Base-by-base conservation (phyloP, 2,329 filamentous ascomycete species). In the Claviceps cyperi region DNA sequence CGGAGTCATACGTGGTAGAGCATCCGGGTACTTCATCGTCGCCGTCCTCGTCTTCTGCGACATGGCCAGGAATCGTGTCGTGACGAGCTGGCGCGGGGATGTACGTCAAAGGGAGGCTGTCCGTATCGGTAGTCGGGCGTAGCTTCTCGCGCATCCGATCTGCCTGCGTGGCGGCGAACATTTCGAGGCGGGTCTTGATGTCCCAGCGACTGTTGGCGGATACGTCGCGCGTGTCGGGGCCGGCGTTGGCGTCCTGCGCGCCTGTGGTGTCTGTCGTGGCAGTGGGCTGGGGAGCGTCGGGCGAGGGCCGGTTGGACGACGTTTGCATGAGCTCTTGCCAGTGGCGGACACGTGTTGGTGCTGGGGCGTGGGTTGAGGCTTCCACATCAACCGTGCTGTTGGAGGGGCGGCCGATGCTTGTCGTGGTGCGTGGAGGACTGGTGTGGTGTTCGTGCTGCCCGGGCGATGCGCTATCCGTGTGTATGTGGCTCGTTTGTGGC, bases 11-110 rank as follows among this genome's bases (percentile, higher is more conserved):
- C 9, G 51, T 48, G 13, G 45, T 47, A 1, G 55, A 46, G 39
- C 48, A 48, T 32, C 49, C 46, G 24, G 45, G 11, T 32, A 46
- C 47, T 35, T 78, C 70, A 51, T 78, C 70, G 51, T 78, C 75
- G 52, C 81, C 77, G 52, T 79, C 75, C 2, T 78, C 75, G 52
- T 81, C 77, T 52, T 79, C 75, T 2, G 79, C 62, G 7, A 81
- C 67, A 49, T 74, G 70, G n/a, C 74, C 72, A 4, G 81, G 60
- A 45, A 76, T 74, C 0, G 74, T 71, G 5, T 78, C 77, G 51
- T 71, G 68, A n/a, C 80, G 71, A 37, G 73, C 71, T 17, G 80
- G 80, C 1, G 80, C 78, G 2, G 80, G 79, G 14, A 83, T 81
- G 7, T 81, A 72, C 17, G 70, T 78, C 1, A 79, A 72, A 1